Percentiles rank a stretch among this genome's conserved stretches.
phyloP scores from a whole-genome alignment of 2,329 filamentous ascomycete species.

The Fusarium torulosum region DNA sequence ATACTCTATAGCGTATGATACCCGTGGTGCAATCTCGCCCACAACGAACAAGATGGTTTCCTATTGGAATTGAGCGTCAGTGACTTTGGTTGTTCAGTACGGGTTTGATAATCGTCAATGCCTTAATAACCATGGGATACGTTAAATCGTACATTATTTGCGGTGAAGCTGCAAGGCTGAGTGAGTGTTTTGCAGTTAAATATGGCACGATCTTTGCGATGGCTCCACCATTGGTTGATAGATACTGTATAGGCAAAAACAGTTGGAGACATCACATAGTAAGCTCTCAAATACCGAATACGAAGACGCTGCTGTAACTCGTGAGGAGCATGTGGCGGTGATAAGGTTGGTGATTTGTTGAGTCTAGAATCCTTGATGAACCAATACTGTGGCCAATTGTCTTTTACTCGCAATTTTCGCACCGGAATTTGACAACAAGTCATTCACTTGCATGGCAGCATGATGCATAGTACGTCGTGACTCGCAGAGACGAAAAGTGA shows the following conservation, averaged over 20 bases:
- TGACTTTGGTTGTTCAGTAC: neutral
- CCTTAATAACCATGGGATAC: neutral
- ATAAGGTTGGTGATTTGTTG: neutral
- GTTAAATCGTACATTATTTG: neutral
- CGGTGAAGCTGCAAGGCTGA: neutral
- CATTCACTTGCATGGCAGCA: neutral
- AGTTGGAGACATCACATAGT: neutral
- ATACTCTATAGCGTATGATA: constrained; percentile 39
- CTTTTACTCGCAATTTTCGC: neutral
- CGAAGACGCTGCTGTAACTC: neutral
- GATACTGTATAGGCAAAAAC: neutral
- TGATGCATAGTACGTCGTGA: constrained; percentile 2
- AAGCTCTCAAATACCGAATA: neutral
- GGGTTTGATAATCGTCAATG: neutral
- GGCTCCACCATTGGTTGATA: constrained; percentile 29
- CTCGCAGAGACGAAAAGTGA: constrained; percentile 20
- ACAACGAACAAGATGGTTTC: constrained; percentile 24
- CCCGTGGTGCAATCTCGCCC: constrained; percentile 36
- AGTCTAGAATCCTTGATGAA: neutral
- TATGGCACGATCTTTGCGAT: constrained; percentile 26
- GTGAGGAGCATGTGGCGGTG: neutral
- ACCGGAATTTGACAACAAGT: neutral
- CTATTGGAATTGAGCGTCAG: neutral
- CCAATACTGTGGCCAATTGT: neutral
- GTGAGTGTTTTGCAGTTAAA: neutral